Base-by-base conservation (phyloP, 73 alveolate genomes). In the Paramecium sonneborni region DNA sequence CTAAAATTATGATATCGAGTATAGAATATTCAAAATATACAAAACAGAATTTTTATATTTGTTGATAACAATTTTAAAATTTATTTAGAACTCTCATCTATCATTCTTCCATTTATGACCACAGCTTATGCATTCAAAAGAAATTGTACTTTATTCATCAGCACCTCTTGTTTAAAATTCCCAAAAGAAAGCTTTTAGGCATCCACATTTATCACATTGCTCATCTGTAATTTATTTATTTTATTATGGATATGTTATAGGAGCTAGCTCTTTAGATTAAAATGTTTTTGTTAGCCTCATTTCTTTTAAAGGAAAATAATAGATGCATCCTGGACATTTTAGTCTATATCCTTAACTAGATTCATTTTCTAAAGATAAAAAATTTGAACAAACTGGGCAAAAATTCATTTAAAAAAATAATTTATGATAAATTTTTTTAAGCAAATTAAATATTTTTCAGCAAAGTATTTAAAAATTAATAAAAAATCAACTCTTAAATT, bases 321-420 rank as follows among this genome's bases (percentile, higher is more conserved):
- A 76, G 11, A 24, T 14, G 70, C 89, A 76, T 28, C 26, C 44
- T 21, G 58, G 68, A 43, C 89, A 76, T 44, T 76, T 76, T n/a
- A 76, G 20, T 76, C 52, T 12, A 76, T 41, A 76, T 38, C 89
- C 89, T 32, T 38, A 39, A 20, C 58, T 58, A 12, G 82, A 58
- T 21, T 76, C 89, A 28, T 76, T 35, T 6, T 35, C 68, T 21
- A 76, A 41, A 21, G 89, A 38, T 21, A 76, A 32, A 32, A 76
- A 76, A 76, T 76, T 76, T 9, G 89, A 57, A 23, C 89, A 76
- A 39, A 76, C 30, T 6, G 89, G 89, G 21, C 89, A 76, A 41
- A 76, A 76, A 76, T 76, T 76, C 89, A 76, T 76, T 70, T 3
- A 10, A 14, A 8, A 58, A 58, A 48, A 48, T 48, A 48, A 48